phyloP scores from a whole-genome alignment of 257 asterid species.

The Lantana camara region DNA sequence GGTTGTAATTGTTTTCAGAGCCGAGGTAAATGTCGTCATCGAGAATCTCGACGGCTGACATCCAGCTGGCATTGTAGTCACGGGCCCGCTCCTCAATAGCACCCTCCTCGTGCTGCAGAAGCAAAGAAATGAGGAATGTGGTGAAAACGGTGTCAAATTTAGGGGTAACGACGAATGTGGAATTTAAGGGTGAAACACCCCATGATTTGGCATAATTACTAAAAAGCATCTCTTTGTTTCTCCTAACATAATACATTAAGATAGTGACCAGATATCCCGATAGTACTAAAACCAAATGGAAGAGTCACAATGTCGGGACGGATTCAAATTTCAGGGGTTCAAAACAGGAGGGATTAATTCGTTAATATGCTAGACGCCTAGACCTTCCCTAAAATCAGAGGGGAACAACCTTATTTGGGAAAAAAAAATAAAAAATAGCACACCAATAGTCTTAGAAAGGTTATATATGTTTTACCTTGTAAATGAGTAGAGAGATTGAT shows the following conservation, averaged over 20 bases:
- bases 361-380: too few relatives aligned
- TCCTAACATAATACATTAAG: too few relatives aligned
- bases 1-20: conserved; percentile 70
- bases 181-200: too few relatives aligned
- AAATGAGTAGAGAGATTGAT: conserved; percentile 89
- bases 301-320: too few relatives aligned
- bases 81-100: conserved; percentile 99
- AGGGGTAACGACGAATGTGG: background rate
- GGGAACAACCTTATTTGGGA: background rate
- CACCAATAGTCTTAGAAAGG: background rate
- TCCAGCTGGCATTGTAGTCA: conserved; percentile 98
- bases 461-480: conserved; percentile 61
- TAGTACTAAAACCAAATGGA: too few relatives aligned
- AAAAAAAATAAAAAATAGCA: too few relatives aligned
- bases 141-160: background rate
- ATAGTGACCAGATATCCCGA: too few relatives aligned
- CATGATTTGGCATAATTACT: too few relatives aligned
- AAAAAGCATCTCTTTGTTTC: too few relatives aligned
- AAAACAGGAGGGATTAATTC: too few relatives aligned
- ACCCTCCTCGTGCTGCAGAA: conserved; percentile 93
- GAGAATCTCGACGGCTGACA: conserved; percentile 95
- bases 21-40: conserved; percentile 78
- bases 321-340: too few relatives aligned
- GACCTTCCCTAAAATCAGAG: background rate
- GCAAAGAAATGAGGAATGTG: background rate